Evolutionary conservation across 257 asterid genomes (phyloP), one percentile per base, ranked within the genome.

Genomic region (Paraleonurus japonicus): DNA sequence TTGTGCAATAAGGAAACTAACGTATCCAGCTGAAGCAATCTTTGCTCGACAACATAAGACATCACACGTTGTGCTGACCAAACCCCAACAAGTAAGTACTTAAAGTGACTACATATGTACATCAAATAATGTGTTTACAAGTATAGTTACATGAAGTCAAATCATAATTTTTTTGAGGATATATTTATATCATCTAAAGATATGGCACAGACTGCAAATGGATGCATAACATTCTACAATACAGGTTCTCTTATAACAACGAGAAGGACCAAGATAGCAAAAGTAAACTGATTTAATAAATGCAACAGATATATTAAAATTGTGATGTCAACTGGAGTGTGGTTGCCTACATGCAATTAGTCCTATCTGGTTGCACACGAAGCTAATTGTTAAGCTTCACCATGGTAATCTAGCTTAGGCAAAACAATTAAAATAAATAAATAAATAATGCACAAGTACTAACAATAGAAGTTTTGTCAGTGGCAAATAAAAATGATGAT

Each of bases 71-170:
- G 30, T 43, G 69, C 68, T 57, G 27, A 41, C 45, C 71, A 39
- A 45, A 35, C 32, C 61, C 54, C 66, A 78, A 37, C 50, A 57
- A 70, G 64, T 35, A 17, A 50, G 24, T 41, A 65, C 24, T 37
- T 57, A 26, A 67, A 39, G 26, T 10, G 51, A 58, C 32, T 35
- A 77, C 8, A 51, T 59, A 74, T 73, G 28, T 69, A 60, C 53
- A 37, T 16, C n/a, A 26, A 60, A 33, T 24, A 37, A 43, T 28
- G 9, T 20, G 24, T 65, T 47, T 4, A 20, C 9, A 41, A 48
- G 27, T 5, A 20, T 23, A 48, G 39, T 37, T 61, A 23, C 59
- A 26, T 33, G 50, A 53, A 61, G 27, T 17, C 12, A 35, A 23
- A 33, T 48, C 30, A 48, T 7, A 26, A 12, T 4, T 2, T 8